A percentile compares a stretch with the other conserved stretches of the same genome.
Conservation (phyloP, 805 yeast genomes). For the Priceomyces fermenticarens region DNA sequence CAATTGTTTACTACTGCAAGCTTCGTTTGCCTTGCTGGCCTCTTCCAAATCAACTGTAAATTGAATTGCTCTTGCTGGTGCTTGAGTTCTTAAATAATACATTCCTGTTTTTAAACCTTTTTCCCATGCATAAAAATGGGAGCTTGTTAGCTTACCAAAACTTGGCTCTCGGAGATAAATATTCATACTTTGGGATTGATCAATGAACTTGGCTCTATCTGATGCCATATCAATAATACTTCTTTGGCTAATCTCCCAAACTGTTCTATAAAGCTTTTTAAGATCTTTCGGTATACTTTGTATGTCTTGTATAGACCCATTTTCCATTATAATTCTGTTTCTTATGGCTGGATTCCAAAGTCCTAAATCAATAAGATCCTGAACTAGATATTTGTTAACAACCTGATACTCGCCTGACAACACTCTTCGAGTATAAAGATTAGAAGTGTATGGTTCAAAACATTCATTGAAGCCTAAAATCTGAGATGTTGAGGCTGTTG, state of each 20-base stretch:
- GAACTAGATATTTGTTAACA: slow-evolving; percentile 80
- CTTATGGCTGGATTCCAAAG: slow-evolving; percentile 82
- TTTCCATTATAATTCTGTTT: slow-evolving; percentile 66
- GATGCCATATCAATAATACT: slow-evolving; percentile 83
- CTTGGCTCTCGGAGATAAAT: slow-evolving; percentile 36
- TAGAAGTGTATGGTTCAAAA: slow-evolving; percentile 94
- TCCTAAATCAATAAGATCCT: slow-evolving; percentile 78
- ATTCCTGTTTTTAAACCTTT: slow-evolving; percentile 38
- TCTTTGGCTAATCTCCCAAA: slow-evolving; percentile 94
- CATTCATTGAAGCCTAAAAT: slow-evolving; percentile 92
- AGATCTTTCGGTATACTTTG: slow-evolving; percentile 70
- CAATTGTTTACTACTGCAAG: slow-evolving; percentile 7
- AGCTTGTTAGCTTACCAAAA: slow-evolving; percentile 39
- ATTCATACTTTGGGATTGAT: slow-evolving; percentile 48
- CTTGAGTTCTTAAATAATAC: slow-evolving; percentile 39
- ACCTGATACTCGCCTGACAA: slow-evolving; percentile 92
- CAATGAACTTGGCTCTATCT: slow-evolving; percentile 68
- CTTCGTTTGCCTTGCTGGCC: slow-evolving; percentile 4
- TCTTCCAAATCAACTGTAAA: slow-evolving; percentile 25
- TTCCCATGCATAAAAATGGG: slow-evolving; percentile 42
- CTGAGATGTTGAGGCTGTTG: slow-evolving; percentile 97
- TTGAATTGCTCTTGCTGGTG: slow-evolving; percentile 37
- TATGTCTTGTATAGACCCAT: slow-evolving; percentile 84
- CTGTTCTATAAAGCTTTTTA: slow-evolving; percentile 83
- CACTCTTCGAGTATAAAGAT: slow-evolving; percentile 86